Base-by-base conservation (phyloP, 768 basidiomycete genomes). In the Leccinellum luteum region DNA sequence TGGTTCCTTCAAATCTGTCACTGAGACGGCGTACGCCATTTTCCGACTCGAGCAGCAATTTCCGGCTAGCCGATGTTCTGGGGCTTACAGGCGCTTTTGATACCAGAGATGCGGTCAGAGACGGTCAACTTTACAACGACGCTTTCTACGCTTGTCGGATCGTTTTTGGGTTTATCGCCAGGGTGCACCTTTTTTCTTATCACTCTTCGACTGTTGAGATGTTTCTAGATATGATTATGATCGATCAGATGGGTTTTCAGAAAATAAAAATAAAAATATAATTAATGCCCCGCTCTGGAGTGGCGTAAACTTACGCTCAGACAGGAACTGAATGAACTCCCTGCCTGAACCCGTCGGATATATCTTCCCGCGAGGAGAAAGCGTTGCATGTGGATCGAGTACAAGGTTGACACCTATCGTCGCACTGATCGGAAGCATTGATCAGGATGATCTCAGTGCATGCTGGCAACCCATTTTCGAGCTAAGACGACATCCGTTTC, bases 141-240 rank as follows among this genome's bases (percentile, higher is more conserved):
- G 38, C 48, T 73, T n/a, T 73, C 73, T 7, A 59, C 61, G 30
- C 68, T 74, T 4, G 66, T 72, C 35, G 71, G 69, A 21, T 67
- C 69, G 3, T 19, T 74, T 67, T 3, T 73, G 71, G 70, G 56
- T 7, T 28, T 28, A 28, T 28, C 28, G 28, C 6, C 28, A 28
- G 25, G 25, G 25, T 25, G 25, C 25, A 25, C 25, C 4, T 41
- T 38, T 15, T 38, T 38, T 6, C n/a, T n/a, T n/a, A n/a, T 35
- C 48, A 13, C 43, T 41, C n/a, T 44, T 38, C 9, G 17, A n/a
- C 38, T 38, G 38, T 38, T 38, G 38, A 38, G 35, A 35, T 38
- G n/a, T 10, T 38, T 38, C 30, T 7, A 30, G 30, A 30, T n/a
- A n/a, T 9, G 30, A 30, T 30, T 25, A 25, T 4, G 25, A 25